Base-by-base conservation (phyloP, 306 rosid genomes). In the Acacia crassicarpa region DNA sequence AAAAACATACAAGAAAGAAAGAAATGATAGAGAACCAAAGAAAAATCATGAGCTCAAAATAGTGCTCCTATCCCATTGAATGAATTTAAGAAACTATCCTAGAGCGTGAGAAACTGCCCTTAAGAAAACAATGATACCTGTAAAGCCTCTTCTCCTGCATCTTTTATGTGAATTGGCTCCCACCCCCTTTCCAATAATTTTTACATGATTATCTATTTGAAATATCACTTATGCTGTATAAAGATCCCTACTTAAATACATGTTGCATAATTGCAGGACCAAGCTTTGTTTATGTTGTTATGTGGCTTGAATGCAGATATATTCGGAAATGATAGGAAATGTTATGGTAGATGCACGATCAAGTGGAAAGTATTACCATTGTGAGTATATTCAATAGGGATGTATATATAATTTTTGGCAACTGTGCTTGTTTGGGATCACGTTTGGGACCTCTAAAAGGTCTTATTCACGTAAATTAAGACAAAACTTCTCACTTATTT, bases 301-400 rank as follows among this genome's bases (percentile, higher is more conserved):
- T 85, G 67, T 81, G 59, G 71, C 54, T 72, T 59, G 56, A 53
- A 75, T 85, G 87, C 92, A 96, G 99, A 93, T 96, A 84, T 96
- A 93, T 62, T 86, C 99, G 32, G 99, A 96, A 93, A 93, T 93
- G 99, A 96, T 96, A 84, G 99, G 99, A 81, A 96, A 96, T 89
- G 97, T 96, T 85, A 96, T 96, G 98, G 84, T 87, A 67, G 99
- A 96, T 92, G 98, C 99, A 46, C 91, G 98, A 72, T 96, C 99
- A 77, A 93, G 97, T 40, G 99, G 99, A 84, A 95, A 95, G 88
- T 91, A 95, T 83, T 95, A 95, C 85, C 99, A 95, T 68, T 95
- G 98, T 95, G 86, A 78, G 97, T 92, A 83, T 74, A 48, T 35
- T n/a, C 17, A 25, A 41, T 43, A 33, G 63, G 69, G 61, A 74